phyloP scores from a whole-genome alignment of 108 stramenopile species.

The Cyclostephanos tholiformis region DNA sequence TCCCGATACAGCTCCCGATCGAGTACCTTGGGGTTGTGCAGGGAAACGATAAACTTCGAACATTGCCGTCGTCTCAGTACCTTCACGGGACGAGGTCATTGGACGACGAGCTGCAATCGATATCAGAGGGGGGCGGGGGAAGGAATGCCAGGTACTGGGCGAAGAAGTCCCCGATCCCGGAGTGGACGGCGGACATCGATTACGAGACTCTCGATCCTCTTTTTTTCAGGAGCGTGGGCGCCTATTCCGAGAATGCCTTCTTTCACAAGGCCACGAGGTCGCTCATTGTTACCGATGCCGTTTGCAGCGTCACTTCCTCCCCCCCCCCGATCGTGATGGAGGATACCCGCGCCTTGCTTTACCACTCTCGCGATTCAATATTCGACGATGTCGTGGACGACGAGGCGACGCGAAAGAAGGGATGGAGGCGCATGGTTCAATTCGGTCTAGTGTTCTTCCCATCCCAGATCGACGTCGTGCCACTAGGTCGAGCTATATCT shows the following conservation, averaged over 20 bases:
- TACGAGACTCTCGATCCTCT: constrained; percentile 84
- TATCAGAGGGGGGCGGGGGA: not conserved
- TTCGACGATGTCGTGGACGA: constrained; percentile 69
- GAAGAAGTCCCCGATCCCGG: constrained; percentile 54
- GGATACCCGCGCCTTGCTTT: constrained; percentile 84
- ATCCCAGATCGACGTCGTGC: constrained; percentile 78
- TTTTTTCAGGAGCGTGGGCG: constrained; percentile 78
- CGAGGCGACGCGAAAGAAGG: constrained; percentile 60
- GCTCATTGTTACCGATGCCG: constrained; percentile 84
- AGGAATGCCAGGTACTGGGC: constrained; percentile 40
- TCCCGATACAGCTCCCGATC: constrained; percentile 75
- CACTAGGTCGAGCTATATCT: constrained; percentile 51
- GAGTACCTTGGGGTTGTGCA: constrained; percentile 70
- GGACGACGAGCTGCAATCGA: constrained; percentile 23
- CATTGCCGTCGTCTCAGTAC: constrained; percentile 51
- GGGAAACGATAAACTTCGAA: constrained; percentile 54
- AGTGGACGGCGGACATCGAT: constrained; percentile 82
- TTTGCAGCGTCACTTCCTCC: constrained; percentile 73
- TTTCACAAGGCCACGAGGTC: constrained; percentile 81
- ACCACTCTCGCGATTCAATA: constrained; percentile 84
- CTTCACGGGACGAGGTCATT: constrained; percentile 37
- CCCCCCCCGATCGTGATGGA: constrained; percentile 79
- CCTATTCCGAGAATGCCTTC: constrained; percentile 89
- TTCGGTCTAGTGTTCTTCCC: constrained; percentile 94
- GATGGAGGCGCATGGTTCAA: too few relatives aligned